Evolutionary conservation across 2,329 filamentous ascomycete species (phyloP).

Genomic region (Nigrospora sphaerica): DNA sequence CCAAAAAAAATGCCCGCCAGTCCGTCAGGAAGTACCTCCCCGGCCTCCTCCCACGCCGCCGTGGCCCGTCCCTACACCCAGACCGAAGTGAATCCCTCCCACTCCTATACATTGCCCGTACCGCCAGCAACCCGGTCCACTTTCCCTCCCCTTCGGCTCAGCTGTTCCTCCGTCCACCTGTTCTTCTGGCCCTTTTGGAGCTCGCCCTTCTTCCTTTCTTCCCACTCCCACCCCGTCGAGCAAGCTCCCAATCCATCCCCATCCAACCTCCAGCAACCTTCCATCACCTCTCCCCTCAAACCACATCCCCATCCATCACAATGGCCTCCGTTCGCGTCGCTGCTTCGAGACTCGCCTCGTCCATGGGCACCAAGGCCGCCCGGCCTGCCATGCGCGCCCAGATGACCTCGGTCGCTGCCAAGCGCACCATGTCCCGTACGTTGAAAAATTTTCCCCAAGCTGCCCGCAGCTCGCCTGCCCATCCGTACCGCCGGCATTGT

Average conservation of each 20-base stretch:
- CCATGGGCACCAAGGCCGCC: slow-evolving; percentile 72
- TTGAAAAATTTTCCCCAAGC: slow-evolving; percentile 11
- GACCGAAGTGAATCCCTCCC: background rate
- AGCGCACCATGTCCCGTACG: slow-evolving; percentile 72
- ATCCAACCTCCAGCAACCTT: slow-evolving; percentile 13
- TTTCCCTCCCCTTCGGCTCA: background rate
- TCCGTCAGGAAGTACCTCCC: background rate
- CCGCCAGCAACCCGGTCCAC: background rate
- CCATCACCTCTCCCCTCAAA: slow-evolving; percentile 33
- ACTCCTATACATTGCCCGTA: background rate
- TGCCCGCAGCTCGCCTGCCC: no score
- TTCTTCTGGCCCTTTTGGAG: slow-evolving; percentile 13
- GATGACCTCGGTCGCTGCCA: slow-evolving; percentile 54
- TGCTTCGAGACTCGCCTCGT: slow-evolving; percentile 69
- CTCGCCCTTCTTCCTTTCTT: slow-evolving; percentile 21
- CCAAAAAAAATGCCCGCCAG: background rate
- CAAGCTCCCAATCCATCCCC: slow-evolving; percentile 19
- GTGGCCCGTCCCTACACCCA: no score
- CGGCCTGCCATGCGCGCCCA: slow-evolving; percentile 65
- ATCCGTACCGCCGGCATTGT: no score
- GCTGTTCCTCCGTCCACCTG: slow-evolving; percentile 3
- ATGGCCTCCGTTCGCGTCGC: slow-evolving; percentile 75
- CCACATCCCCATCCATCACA: slow-evolving; percentile 48
- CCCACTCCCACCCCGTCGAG: slow-evolving; percentile 15
- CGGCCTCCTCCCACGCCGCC: background rate